Conservation (phyloP, 2,329 filamentous ascomycete genomes). For the Calonectria pseudoreteaudii region DNA sequence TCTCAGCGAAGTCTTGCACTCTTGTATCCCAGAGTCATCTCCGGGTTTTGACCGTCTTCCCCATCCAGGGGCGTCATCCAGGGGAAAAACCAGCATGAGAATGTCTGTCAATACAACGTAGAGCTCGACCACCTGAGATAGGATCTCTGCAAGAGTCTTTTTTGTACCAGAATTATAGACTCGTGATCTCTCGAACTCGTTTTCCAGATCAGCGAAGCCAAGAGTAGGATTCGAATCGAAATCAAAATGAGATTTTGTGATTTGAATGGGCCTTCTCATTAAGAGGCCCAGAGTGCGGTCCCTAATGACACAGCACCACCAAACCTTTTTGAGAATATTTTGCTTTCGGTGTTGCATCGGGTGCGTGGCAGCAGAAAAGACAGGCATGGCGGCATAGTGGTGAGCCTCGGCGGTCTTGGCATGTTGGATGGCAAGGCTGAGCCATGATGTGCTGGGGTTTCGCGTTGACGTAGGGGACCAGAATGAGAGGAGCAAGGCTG, state of each 20-base stretch:
- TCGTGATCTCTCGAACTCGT: slow-evolving; percentile 57
- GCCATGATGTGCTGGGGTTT: slow-evolving; percentile 61
- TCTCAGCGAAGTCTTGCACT: slow-evolving; percentile 51
- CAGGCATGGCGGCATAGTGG: slow-evolving; percentile 52
- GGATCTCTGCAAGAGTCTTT: slow-evolving; percentile 55
- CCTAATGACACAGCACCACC: slow-evolving; percentile 67
- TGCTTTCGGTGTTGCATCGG: slow-evolving; percentile 51
- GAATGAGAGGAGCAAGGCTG: slow-evolving; percentile 57
- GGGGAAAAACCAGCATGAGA: slow-evolving; percentile 57
- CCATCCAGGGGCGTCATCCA: slow-evolving; percentile 56
- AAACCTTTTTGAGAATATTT: slow-evolving; percentile 60
- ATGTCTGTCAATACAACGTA: slow-evolving; percentile 61
- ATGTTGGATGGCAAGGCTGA: slow-evolving; percentile 62
- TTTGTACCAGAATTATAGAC: slow-evolving; percentile 61
- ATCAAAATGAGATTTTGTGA: slow-evolving; percentile 60
- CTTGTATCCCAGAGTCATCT: slow-evolving; percentile 46
- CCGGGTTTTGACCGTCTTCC: slow-evolving; percentile 48
- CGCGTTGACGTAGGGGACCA: slow-evolving; percentile 52
- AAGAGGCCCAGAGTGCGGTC: slow-evolving; percentile 63
- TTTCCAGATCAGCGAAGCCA: slow-evolving; percentile 56
- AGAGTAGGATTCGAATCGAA: slow-evolving; percentile 53
- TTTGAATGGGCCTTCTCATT: slow-evolving; percentile 62
- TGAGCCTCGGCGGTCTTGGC: slow-evolving; percentile 59
- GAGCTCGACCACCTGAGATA: slow-evolving; percentile 59
- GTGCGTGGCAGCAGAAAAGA: slow-evolving; percentile 42